These are phyloP conservation scores for Xeromyces bisporus DNA, from an alignment of 495 filamentous ascomycete species.

Conservation along the genomic window DNA sequence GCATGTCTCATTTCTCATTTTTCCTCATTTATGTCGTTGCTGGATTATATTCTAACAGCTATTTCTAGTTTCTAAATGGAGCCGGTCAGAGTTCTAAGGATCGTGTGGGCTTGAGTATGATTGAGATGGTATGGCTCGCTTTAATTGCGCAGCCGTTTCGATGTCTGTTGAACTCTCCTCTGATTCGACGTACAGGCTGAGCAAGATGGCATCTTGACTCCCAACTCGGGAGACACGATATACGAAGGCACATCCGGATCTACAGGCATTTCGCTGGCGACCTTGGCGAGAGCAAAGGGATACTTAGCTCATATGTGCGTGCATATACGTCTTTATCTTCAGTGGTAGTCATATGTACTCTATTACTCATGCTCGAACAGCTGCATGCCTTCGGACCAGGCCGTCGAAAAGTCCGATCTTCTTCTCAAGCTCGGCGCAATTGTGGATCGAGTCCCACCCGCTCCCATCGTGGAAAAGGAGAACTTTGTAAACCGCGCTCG, in stretches of 20 bases:
- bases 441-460: slow-evolving; percentile 76
- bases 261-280: slow-evolving; percentile 85
- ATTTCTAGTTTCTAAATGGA: slow-evolving; percentile 69
- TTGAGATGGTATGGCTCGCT: slow-evolving; percentile 38
- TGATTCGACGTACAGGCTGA: slow-evolving; percentile 40
- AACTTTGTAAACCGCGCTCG: slow-evolving; percentile 94
- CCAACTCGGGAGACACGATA: slow-evolving; percentile 73
- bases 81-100: slow-evolving; percentile 95
- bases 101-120: slow-evolving; percentile 80
- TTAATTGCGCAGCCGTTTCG: slow-evolving; percentile 1
- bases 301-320: slow-evolving; percentile 78
- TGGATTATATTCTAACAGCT: neutral
- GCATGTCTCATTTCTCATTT: slow-evolving; percentile 16
- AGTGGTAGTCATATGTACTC: neutral
- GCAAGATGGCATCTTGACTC: slow-evolving; percentile 54
- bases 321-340: neutral
- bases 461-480: slow-evolving; percentile 73
- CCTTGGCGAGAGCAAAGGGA: slow-evolving; percentile 70
- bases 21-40: slow-evolving; percentile 1
- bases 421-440: slow-evolving; percentile 79
- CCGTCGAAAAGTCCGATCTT: slow-evolving; percentile 71
- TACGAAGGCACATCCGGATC: slow-evolving; percentile 96
- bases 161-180: neutral
- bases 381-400: slow-evolving; percentile 91
- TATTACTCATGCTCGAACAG: slow-evolving; percentile 20